Conservation (phyloP, 2,329 filamentous ascomycete genomes). For the Fusarium bactridioides region DNA sequence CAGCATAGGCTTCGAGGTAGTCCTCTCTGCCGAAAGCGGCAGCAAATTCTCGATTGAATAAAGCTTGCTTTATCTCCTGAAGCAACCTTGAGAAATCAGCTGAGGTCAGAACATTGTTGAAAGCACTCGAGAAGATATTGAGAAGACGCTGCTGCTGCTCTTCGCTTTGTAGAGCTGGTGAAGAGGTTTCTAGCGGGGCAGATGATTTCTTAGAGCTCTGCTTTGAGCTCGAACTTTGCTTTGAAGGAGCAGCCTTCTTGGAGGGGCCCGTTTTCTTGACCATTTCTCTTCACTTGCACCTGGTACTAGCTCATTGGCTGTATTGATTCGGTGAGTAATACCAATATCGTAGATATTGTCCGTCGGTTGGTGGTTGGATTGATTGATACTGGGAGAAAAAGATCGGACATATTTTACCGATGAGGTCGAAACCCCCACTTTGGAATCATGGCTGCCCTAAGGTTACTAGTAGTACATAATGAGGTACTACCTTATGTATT, state of each 20-base stretch:
- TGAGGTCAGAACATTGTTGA: slow-evolving; percentile 59
- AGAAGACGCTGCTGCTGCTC: slow-evolving; percentile 72
- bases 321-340: neutral
- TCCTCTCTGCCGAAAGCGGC: slow-evolving; percentile 77
- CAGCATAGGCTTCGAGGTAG: slow-evolving; percentile 82
- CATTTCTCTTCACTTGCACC: slow-evolving; percentile 29
- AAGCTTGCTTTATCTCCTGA: slow-evolving; percentile 83
- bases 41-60: slow-evolving; percentile 86
- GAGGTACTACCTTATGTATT: neutral
- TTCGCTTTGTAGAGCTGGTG: slow-evolving; percentile 26
- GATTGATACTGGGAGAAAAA: slow-evolving; percentile 10
- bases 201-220: slow-evolving; percentile 28
- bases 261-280: slow-evolving; percentile 35
- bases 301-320: slow-evolving; percentile 1
- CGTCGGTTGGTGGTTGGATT: neutral
- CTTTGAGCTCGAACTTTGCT: slow-evolving; percentile 17
- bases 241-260: slow-evolving; percentile 33
- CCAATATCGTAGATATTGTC: slow-evolving; percentile 6
- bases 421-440: slow-evolving; percentile 21
- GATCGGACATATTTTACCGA: slow-evolving; percentile 19
- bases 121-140: slow-evolving; percentile 74
- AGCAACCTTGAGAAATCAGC: slow-evolving; percentile 63
- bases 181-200: slow-evolving; percentile 13
- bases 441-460: slow-evolving; percentile 13
- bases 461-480: neutral